A percentile compares a stretch with the other conserved stretches of the same genome.
Conservation (phyloP, 352 stramenopile genomes). For the Phytophthora colocasiae region DNA sequence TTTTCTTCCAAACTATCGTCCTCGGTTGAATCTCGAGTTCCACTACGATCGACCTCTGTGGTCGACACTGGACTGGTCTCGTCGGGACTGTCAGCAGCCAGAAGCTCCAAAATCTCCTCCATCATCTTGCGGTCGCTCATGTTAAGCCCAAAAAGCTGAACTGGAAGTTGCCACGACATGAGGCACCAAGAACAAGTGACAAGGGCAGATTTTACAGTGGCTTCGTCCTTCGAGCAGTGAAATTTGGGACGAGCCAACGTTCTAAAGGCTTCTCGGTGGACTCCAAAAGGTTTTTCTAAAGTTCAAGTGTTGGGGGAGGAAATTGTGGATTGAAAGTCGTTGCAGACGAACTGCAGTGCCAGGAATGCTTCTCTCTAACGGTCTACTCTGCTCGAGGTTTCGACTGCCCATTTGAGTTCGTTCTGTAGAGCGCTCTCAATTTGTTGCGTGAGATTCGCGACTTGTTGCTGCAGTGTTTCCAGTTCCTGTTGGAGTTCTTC, state of each 20-base stretch:
- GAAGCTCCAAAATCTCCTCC: conserved; percentile 37
- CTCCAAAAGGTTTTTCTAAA: too few species aligned
- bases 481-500: background rate
- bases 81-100: conserved; percentile 19
- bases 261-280: too few species aligned
- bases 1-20: conserved; percentile 13
- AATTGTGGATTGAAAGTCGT: too few species aligned
- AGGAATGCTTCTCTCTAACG: too few species aligned
- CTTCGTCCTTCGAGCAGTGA: conserved; percentile 15
- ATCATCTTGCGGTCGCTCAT: conserved; percentile 35
- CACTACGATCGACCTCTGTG: too few species aligned
- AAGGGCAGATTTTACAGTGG: conserved; percentile 1
- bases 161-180: conserved; percentile 26
- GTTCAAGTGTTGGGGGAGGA: too few species aligned
- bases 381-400: background rate
- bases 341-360: too few species aligned
- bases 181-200: too few species aligned
- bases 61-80: background rate
- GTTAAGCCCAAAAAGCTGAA: conserved; percentile 19
- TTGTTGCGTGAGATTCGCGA: conserved; percentile 3
- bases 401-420: background rate
- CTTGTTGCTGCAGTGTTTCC: background rate
- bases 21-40: background rate
- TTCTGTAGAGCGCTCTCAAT: background rate
- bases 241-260: conserved; percentile 15